Evolutionary conservation across 2,329 filamentous ascomycete species (phyloP).

Genomic region (Cyphellophora attinorum): DNA sequence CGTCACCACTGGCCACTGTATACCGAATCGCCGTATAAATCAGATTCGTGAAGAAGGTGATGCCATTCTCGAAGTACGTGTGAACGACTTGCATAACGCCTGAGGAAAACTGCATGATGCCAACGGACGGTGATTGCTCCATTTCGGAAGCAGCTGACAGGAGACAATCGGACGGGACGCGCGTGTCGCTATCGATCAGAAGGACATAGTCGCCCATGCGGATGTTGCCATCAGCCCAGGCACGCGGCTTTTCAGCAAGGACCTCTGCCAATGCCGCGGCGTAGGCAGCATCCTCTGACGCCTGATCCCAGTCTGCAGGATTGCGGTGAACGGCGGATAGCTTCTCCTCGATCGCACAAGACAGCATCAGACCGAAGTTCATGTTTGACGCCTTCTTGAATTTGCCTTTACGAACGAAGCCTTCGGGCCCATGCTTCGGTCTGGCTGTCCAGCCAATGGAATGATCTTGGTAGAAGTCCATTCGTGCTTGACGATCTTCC

Average conservation of each 20-base stretch:
- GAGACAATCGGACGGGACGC: constrained; percentile 57
- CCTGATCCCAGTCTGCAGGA: constrained; percentile 26
- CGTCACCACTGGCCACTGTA: constrained; percentile 60
- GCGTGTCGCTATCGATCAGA: constrained; percentile 60
- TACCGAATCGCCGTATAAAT: constrained; percentile 66
- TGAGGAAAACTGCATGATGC: constrained; percentile 62
- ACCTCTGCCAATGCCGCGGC: constrained; percentile 31
- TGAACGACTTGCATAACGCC: constrained; percentile 68
- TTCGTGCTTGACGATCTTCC: constrained; percentile 33
- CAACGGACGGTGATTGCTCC: constrained; percentile 59
- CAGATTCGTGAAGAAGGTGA: constrained; percentile 71
- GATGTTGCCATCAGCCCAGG: constrained; percentile 65
- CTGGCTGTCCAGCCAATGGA: constrained; percentile 40
- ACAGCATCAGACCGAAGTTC: constrained; percentile 59
- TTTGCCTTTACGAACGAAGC: constrained; percentile 43
- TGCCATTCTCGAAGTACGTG: constrained; percentile 65
- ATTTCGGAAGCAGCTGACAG: constrained; percentile 63
- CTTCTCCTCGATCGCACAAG: constrained; percentile 53
- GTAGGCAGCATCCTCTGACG: constrained; percentile 38
- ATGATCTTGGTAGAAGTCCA: constrained; percentile 40
- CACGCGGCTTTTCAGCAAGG: constrained; percentile 41
- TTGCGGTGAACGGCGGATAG: constrained; percentile 24
- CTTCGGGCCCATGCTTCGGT: constrained; percentile 41
- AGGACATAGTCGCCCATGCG: constrained; percentile 72
- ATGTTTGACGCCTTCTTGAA: constrained; percentile 71